A percentile compares a stretch with the other conserved stretches of the same genome.
Evolutionary conservation across 148 eudicot species (phyloP).

Genomic region (Rhododendron ferrugineum): DNA sequence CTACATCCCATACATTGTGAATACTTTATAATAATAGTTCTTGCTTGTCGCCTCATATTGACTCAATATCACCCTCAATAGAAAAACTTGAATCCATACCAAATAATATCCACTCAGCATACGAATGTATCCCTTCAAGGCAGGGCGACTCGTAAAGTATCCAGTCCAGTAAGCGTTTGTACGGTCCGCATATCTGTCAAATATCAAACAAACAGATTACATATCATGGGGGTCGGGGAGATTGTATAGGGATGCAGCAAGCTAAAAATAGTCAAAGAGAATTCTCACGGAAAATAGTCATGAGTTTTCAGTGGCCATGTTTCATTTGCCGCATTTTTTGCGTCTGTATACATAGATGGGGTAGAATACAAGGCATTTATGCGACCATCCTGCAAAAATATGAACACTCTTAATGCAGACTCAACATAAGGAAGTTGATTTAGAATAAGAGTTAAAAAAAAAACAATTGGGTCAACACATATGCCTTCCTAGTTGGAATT

Average conservation of each 20-base stretch:
- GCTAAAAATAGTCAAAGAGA: neutral
- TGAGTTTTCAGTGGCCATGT: conserved; percentile 74
- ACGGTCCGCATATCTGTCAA: conserved; percentile 65
- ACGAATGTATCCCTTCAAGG: conserved; percentile 70
- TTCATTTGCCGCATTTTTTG: conserved; percentile 58
- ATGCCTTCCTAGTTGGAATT: neutral
- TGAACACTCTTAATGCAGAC: neutral
- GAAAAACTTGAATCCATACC: conserved; percentile 32
- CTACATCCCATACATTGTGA: neutral
- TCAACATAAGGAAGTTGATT: neutral
- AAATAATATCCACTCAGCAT: conserved; percentile 78
- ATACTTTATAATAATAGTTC: neutral
- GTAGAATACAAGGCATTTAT: conserved; percentile 86
- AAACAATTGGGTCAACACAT: neutral
- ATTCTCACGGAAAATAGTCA: conserved; percentile 87
- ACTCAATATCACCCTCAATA: neutral
- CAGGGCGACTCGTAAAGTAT: conserved; percentile 82
- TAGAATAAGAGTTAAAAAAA: neutral
- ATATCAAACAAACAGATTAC: neutral
- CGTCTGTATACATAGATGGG: conserved; percentile 79
- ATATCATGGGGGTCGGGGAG: neutral
- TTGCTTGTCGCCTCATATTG: neutral
- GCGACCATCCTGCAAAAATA: conserved; percentile 66
- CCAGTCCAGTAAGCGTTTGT: conserved; percentile 83
- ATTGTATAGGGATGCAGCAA: neutral